phyloP scores from a whole-genome alignment of 495 filamentous ascomycete genomes.

The Neurospora sp. region DNA sequence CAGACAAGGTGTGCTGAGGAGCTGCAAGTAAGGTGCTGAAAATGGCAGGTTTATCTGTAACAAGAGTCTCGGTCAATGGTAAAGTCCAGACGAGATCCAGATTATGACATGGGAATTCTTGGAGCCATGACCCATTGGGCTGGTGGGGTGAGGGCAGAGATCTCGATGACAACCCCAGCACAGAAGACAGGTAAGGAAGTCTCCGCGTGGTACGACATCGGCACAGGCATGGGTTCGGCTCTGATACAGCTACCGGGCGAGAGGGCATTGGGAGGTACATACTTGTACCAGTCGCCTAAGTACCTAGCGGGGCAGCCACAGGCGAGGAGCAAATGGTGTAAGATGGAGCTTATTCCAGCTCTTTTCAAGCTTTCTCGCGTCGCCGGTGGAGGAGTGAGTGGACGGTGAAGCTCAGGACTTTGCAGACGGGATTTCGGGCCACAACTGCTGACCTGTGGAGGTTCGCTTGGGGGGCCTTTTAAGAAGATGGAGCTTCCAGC shows the following conservation, averaged over 20 bases:
- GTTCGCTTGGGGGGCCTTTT: neutral
- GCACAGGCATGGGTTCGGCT: slow-evolving; percentile 8
- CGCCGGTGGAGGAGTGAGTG: neutral
- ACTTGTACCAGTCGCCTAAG: neutral
- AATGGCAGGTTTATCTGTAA: neutral
- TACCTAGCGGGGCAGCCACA: neutral
- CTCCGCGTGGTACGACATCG: slow-evolving; percentile 19
- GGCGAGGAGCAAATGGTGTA: neutral
- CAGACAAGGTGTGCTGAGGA: neutral
- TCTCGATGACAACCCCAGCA: slow-evolving; percentile 25
- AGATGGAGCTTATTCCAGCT: neutral
- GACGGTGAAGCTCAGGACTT: neutral
- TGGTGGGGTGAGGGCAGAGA: slow-evolving; percentile 20
- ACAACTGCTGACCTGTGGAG: neutral
- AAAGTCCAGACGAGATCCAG: slow-evolving; percentile 15
- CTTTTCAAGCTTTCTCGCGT: neutral
- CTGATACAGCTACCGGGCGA: slow-evolving; percentile 2
- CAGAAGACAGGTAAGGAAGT: slow-evolving; percentile 11
- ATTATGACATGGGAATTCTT: slow-evolving; percentile 22
- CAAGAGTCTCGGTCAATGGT: slow-evolving; percentile 17
- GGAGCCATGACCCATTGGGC: slow-evolving; percentile 12
- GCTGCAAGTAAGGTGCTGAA: neutral
- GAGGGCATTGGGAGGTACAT: slow-evolving; percentile 4
- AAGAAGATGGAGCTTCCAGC: neutral
- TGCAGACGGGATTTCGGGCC: neutral